Evolutionary conservation across 2,329 filamentous ascomycete genomes (phyloP), one percentile per base, ranked within the genome.

Genomic region (Botrytis fabae): DNA sequence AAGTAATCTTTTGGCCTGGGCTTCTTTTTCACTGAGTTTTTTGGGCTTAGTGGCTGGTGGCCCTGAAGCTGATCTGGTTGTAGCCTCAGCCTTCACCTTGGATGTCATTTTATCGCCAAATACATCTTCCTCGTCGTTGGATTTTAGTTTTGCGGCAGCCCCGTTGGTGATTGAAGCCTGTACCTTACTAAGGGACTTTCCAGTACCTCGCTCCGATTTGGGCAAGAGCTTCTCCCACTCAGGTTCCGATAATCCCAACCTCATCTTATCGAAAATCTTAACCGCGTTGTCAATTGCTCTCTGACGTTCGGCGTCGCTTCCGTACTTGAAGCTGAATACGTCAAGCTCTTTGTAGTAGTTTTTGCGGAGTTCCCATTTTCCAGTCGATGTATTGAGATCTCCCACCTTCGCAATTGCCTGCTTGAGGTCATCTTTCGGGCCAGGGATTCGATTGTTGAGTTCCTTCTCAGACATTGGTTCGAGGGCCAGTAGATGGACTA

Each of bases 301-400:
- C 79, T 93, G 84, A 44, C 89, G 86, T 74, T 89, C 85, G 46
- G 86, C 85, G 28, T 85, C 81, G 54, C 80, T 83, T 62, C 83
- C 82, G 78, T 91, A 91, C 42, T 86, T 82, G 79, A 90, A 90
- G 73, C 85, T 86, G 85, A 87, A 91, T 35, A 90, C 87, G 76
- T 91, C 89, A 22, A 91, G 84, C 75, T 91, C 89, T 80, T 86
- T 90, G 85, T 86, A 91, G 75, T 85, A 88, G 38, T 84, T 82
- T 81, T 87, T 89, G 74, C 86, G 85, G 76, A 91, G 81, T 48
- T 83, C 81, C 85, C 87, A 91, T 76, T 85, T 88, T 74, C 87
- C 84, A 7, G 82, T 82, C 3, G 83, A 80, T 35, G 22, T 9
- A 7, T 84, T 83, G 76, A 91, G 85, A 25, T 91, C 89, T n/a